These are phyloP conservation scores for Trypanosoma congolense DNA, from an alignment of 208 protist genomes.

Conservation along the genomic window DNA sequence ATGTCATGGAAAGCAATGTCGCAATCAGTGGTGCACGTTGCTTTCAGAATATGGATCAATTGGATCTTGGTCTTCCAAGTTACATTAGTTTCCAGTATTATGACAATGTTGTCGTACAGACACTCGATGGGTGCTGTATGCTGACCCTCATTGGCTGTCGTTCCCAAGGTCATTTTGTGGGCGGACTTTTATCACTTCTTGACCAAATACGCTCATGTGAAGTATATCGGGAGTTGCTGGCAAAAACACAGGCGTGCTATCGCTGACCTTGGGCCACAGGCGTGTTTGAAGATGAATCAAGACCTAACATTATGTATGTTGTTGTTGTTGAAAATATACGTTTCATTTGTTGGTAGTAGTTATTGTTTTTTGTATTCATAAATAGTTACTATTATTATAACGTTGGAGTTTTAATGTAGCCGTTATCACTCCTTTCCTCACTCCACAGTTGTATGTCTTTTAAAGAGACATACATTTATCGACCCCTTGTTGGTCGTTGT, in stretches of 20 bases:
- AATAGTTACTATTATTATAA: no score
- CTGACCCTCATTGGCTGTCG: slow-evolving; percentile 77
- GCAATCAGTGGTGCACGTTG: slow-evolving; percentile 66
- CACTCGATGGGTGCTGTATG: slow-evolving; percentile 52
- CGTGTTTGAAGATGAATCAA: no score
- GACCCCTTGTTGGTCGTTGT: no score
- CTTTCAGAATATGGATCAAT: slow-evolving; percentile 79
- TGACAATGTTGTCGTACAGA: slow-evolving; percentile 73
- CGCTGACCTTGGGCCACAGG: no score
- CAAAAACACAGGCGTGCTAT: slow-evolving; percentile 21
- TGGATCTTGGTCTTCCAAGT: slow-evolving; percentile 49
- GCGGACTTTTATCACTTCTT: slow-evolving; percentile 66
- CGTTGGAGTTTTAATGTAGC: no score
- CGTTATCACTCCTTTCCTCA: no score
- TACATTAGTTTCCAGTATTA: slow-evolving; percentile 86
- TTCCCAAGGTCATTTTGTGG: slow-evolving; percentile 71
- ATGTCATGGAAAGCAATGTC: slow-evolving; percentile 74
- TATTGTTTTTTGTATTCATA: no score
- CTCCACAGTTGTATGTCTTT: no score
- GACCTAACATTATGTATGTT: no score
- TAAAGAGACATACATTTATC: no score
- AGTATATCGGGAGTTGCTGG: slow-evolving; percentile 23
- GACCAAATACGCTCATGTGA: slow-evolving; percentile 46
- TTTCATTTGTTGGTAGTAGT: no score
- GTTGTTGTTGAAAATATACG: no score